phyloP scores from a whole-genome alignment of 768 basidiomycete species.

The Scleroderma bovista region DNA sequence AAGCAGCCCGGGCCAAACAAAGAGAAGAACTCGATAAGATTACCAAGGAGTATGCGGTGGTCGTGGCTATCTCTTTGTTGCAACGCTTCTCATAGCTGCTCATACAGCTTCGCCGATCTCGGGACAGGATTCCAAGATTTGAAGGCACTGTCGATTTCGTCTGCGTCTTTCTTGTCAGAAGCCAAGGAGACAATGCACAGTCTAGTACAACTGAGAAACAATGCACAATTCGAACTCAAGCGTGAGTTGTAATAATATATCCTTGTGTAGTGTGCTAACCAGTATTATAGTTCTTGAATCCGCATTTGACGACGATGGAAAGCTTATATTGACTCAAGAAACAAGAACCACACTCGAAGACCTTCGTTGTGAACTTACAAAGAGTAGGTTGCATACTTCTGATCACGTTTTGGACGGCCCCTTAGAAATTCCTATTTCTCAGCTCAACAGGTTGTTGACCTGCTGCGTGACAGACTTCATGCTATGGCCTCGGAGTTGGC shows the following conservation, averaged over 20 bases:
- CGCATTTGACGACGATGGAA: conserved; percentile 23
- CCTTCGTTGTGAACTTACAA: conserved; percentile 31
- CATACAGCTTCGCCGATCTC: conserved; percentile 23
- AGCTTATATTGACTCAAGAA: conserved; percentile 19
- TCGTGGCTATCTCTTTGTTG: neutral
- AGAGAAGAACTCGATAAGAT: conserved; percentile 15
- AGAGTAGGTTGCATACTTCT: conserved; percentile 20
- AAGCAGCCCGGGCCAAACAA: conserved; percentile 10
- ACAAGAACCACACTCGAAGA: conserved; percentile 28
- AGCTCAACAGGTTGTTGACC: conserved; percentile 46
- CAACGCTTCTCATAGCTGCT: conserved; percentile 1
- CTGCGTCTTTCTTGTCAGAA: conserved; percentile 16
- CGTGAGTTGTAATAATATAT: conserved; percentile 14
- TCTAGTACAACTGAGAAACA: conserved; percentile 18
- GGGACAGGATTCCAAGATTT: conserved; percentile 26
- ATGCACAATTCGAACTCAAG: conserved; percentile 16
- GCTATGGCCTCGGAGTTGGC: conserved; percentile 36
- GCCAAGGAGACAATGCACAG: conserved; percentile 23
- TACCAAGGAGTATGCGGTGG: conserved; percentile 14
- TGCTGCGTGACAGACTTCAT: conserved; percentile 43
- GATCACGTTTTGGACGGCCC: neutral
- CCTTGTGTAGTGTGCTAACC: neutral
- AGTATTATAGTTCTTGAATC: conserved; percentile 22
- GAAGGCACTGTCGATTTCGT: conserved; percentile 18
- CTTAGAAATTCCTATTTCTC: conserved; percentile 4